Conservation (phyloP, 768 basidiomycete species). For the Tulasnella sp. region DNA sequence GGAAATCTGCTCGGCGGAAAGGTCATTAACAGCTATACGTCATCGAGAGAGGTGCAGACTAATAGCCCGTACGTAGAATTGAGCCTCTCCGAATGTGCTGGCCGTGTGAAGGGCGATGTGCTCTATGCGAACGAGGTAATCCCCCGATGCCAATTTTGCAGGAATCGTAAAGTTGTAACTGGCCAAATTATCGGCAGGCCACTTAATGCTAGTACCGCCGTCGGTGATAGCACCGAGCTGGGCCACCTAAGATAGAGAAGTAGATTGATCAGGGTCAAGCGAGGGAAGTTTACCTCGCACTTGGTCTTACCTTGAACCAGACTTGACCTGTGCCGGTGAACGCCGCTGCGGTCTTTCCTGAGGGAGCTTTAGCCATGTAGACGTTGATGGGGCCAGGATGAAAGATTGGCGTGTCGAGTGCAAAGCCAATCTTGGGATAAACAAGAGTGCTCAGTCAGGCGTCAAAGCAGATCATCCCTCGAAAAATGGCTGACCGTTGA, state of each 20-base stretch:
- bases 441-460: too few species aligned
- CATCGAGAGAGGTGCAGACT: background rate
- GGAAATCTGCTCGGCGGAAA: background rate
- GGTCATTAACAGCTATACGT: too few species aligned
- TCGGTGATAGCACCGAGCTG: background rate
- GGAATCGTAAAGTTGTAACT: background rate
- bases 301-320: constrained; percentile 7
- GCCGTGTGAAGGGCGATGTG: constrained; percentile 4
- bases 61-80: background rate
- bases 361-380: constrained; percentile 3
- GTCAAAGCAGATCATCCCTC: background rate
- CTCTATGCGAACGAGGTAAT: constrained; percentile 11
- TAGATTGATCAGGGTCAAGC: background rate
- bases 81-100: background rate
- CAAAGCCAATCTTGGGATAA: constrained; percentile 25
- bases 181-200: background rate
- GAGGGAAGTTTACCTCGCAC: background rate
- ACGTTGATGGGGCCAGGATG: constrained; percentile 9
- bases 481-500: background rate
- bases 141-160: background rate
- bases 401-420: constrained; percentile 12
- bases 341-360: background rate
- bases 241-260: background rate
- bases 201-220: background rate
- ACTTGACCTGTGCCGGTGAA: background rate